phyloP scores from a whole-genome alignment of 2,329 filamentous ascomycete species.

The Ceratocystiopsis brevicomis region DNA sequence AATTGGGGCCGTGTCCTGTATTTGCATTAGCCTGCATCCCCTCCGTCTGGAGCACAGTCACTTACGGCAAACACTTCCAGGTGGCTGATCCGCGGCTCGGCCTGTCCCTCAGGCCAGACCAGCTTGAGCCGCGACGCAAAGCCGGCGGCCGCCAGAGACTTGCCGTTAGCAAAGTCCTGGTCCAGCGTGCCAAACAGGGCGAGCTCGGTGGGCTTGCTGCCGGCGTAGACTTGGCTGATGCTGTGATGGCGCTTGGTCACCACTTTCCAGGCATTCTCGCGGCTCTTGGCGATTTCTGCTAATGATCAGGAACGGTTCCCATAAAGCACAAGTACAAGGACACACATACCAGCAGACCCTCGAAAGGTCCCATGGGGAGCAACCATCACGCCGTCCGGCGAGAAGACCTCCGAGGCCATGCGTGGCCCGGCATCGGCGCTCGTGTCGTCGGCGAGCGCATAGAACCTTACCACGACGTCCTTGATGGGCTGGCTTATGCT shows the following conservation, averaged over 20 bases:
- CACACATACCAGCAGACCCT: not conserved
- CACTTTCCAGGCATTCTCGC: not conserved
- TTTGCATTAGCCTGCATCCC: not conserved
- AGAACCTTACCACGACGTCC: not conserved
- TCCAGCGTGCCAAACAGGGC: not conserved
- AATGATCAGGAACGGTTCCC: not conserved
- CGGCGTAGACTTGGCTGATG: not conserved
- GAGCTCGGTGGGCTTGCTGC: not conserved
- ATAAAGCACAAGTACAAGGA: not conserved
- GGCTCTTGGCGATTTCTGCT: not conserved
- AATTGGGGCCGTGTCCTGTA: not conserved
- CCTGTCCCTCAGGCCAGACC: not conserved
- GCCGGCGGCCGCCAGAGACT: not conserved
- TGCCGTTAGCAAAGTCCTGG: not conserved
- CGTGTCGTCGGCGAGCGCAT: not conserved
- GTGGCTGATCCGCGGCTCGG: not conserved
- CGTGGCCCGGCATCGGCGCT: not conserved
- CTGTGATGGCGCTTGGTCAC: not conserved
- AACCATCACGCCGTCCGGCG: not conserved
- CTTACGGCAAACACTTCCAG: slow-evolving; percentile 54
- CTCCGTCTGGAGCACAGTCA: slow-evolving; percentile 17
- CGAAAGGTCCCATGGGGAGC: not conserved
- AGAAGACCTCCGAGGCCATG: not conserved
- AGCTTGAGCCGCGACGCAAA: not conserved
- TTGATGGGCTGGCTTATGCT: not conserved